Evolutionary conservation across 805 yeast genomes (phyloP), one percentile per base, ranked within the genome.

Genomic region (Peterozyma xylosa): DNA sequence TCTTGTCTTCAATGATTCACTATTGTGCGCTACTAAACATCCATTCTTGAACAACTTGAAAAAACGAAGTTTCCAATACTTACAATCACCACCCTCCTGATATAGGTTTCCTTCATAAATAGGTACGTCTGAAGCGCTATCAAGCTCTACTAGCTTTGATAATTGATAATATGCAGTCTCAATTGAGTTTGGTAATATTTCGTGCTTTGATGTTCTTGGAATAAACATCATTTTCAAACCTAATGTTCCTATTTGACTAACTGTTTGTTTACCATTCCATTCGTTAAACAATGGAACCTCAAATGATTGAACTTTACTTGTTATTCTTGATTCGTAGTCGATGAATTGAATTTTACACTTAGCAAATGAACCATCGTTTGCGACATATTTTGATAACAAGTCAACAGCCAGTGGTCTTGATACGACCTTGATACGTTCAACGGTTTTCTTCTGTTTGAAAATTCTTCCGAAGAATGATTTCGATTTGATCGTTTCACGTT

Each of bases 81-180:
- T 75, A 52, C 93, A 76, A 64, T 90, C 98, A 9, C 97, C 97
- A 15, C 98, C 98, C 55, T 83, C 87, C 63, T 90, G 98, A 53
- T 79, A 78, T 64, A 91, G 65, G 54, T 68, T 81, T 0, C 97
- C 97, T 56, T 84, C 82, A 2, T 41, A 44, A 15, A 67, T 52
- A 21, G 27, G 27, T 21, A 7, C 7, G 7, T 21, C 27, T 5
- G 50, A 39, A 50, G 42, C 11, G 3, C 46, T 38, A 30, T 65
- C 55, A 42, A 68, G 72, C 32, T 56, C 56, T 14, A 55, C 54
- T 17, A 64, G 58, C 51, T 73, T 66, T 5, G 59, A 46, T 9
- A 73, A 58, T 49, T 74, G 68, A 11, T 62, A 66, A 11, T 60
- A 50, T n/a, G 79, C 80, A 41, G 76, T 63, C 42, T 71, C 71